Evolutionary conservation across 2,329 filamentous ascomycete species (phyloP).

Genomic region (Akanthomyces uredinophilus): DNA sequence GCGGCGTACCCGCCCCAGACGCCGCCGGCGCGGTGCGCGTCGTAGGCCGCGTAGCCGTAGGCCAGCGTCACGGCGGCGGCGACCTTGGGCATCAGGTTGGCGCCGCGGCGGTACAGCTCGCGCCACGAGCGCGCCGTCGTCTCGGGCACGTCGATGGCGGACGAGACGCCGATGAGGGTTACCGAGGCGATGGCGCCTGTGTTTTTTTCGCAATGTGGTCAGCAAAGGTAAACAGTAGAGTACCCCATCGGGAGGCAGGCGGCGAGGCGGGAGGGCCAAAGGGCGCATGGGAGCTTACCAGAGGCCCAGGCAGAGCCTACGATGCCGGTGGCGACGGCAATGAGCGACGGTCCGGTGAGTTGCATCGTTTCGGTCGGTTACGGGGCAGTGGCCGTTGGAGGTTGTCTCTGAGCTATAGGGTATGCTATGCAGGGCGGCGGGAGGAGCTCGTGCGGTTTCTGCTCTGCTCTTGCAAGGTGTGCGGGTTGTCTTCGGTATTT

Average conservation of each 20-base stretch:
- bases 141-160: constrained; percentile 25
- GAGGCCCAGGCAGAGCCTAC: constrained; percentile 34
- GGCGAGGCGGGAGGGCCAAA: background rate
- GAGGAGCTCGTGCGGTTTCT: background rate
- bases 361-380: constrained; percentile 3
- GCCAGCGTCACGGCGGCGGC: constrained; percentile 28
- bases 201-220: no score
- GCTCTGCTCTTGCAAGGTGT: background rate
- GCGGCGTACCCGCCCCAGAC: constrained; percentile 31
- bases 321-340: constrained; percentile 34
- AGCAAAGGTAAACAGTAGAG: no score
- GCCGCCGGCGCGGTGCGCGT: constrained; percentile 22
- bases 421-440: background rate
- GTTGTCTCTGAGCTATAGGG: background rate
- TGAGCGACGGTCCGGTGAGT: constrained; percentile 25
- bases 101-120: constrained; percentile 32
- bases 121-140: constrained; percentile 33
- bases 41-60: constrained; percentile 34
- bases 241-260: no score
- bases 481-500: background rate
- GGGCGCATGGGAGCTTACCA: constrained; percentile 22
- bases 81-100: constrained; percentile 33
- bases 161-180: constrained; percentile 32
- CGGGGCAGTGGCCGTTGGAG: background rate
- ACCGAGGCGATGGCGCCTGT: constrained; percentile 33